Evolutionary conservation across 345 rosid genomes (phyloP).

Genomic region (Lepidium africanum): DNA sequence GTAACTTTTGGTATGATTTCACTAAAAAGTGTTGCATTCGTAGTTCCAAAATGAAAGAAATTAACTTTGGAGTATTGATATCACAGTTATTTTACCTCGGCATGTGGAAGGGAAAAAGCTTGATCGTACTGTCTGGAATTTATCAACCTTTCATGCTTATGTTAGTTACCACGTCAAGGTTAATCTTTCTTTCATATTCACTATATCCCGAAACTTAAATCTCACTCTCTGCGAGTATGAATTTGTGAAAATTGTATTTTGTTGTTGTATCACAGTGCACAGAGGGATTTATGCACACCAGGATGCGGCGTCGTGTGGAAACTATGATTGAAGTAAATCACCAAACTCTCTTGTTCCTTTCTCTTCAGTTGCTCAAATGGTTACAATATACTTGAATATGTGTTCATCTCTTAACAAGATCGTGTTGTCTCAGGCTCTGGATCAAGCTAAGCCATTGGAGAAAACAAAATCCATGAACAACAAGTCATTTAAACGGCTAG

Average conservation of each 20-base stretch:
- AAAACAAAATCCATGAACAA: conserved; percentile 35
- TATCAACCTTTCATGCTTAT: conserved; percentile 88
- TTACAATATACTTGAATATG: not conserved
- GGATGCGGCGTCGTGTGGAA: conserved; percentile 93
- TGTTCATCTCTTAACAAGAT: conserved; percentile 2
- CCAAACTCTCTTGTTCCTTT: not conserved
- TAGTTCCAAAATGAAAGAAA: not conserved
- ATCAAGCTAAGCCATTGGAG: conserved; percentile 57
- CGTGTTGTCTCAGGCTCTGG: conserved; percentile 37
- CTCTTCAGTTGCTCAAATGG: not conserved
- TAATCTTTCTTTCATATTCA: conserved; percentile 16
- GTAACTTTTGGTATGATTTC: conserved; percentile 72
- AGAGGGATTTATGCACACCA: conserved; percentile 93
- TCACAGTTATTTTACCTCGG: conserved; percentile 74
- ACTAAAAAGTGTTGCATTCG: not conserved
- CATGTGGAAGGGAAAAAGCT: conserved; percentile 87
- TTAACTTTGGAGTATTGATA: not conserved
- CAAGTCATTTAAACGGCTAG: conserved; percentile 63
- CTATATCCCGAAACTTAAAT: not conserved
- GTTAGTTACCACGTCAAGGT: conserved; percentile 98
- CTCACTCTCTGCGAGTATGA: not conserved
- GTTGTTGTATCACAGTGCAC: conserved; percentile 46
- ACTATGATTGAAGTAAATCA: conserved; percentile 70
- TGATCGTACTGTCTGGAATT: conserved; percentile 84
- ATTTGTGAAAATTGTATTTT: not conserved